Conservation (phyloP, 306 rosid species). For the Malus sylvestris region DNA sequence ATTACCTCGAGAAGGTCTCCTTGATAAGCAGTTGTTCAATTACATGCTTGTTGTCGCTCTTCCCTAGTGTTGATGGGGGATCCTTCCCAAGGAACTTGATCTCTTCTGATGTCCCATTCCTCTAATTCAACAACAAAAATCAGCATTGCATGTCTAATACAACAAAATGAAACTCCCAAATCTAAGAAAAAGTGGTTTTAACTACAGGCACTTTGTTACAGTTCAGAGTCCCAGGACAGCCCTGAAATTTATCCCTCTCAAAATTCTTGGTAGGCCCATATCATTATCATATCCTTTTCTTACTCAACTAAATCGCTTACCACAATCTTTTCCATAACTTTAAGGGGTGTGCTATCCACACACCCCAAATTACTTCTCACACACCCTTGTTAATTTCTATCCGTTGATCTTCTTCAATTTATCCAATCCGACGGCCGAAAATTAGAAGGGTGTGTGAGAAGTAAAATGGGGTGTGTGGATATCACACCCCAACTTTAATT, state of each 20-base stretch:
- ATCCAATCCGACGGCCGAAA: too few relatives aligned
- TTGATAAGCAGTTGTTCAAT: constrained; percentile 68
- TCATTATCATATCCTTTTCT: background rate
- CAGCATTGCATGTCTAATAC: background rate
- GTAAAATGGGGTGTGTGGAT: too few relatives aligned
- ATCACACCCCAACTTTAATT: too few relatives aligned
- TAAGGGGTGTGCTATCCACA: too few relatives aligned
- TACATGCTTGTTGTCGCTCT: constrained; percentile 37
- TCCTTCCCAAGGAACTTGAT: constrained; percentile 26
- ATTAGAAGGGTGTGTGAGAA: too few relatives aligned
- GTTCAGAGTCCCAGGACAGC: background rate
- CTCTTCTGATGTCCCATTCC: constrained; percentile 32
- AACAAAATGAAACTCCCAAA: background rate
- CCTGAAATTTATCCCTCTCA: background rate
- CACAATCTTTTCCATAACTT: background rate
- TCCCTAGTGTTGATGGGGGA: constrained; percentile 29
- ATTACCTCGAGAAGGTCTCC: constrained; percentile 84
- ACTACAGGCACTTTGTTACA: background rate
- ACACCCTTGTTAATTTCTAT: too few relatives aligned
- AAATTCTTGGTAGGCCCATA: background rate
- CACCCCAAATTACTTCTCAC: too few relatives aligned
- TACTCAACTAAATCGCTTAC: background rate
- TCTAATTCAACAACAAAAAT: constrained; percentile 22
- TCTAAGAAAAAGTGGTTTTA: background rate
- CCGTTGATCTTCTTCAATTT: too few relatives aligned